Conservation (phyloP, 116 monocot species). For the Zostera marina region DNA sequence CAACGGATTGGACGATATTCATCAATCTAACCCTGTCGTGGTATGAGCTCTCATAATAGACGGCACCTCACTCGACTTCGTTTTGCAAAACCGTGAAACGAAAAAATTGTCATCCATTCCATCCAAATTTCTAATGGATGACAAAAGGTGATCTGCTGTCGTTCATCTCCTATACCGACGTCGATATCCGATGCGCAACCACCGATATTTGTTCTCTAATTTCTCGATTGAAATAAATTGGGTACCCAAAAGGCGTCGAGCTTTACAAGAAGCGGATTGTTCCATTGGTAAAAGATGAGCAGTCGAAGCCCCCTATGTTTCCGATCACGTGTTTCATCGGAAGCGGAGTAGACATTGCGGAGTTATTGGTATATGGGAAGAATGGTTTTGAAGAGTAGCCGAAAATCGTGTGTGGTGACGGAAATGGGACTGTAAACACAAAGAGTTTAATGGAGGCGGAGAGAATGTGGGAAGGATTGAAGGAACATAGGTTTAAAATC, state of each 20-base stretch:
- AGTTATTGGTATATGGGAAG: slow-evolving; percentile 36
- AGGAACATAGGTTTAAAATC: slow-evolving; percentile 26
- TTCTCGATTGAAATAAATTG: slow-evolving; percentile 55
- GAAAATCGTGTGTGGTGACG: too few relatives aligned
- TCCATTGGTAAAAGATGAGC: slow-evolving; percentile 24
- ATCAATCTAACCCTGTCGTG: too few relatives aligned
- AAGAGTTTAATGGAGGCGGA: too few relatives aligned
- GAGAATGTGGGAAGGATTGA: slow-evolving; percentile 26
- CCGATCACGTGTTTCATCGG: slow-evolving; percentile 58
- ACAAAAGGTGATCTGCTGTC: slow-evolving; percentile 37
- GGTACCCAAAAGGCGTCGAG: slow-evolving; percentile 39
- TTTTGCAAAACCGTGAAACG: slow-evolving; percentile 13
- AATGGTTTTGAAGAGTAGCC: slow-evolving; percentile 60
- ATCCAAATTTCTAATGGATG: too few relatives aligned
- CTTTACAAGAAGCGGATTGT: slow-evolving; percentile 32
- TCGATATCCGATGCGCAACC: slow-evolving; percentile 52
- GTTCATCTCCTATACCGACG: slow-evolving; percentile 32
- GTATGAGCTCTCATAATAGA: slow-evolving; percentile 33
- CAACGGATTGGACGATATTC: slow-evolving; percentile 7
- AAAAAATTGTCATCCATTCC: slow-evolving; percentile 24
- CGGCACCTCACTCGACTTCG: slow-evolving; percentile 21
- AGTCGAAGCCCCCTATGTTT: slow-evolving; percentile 30
- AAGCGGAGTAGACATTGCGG: slow-evolving; percentile 46
- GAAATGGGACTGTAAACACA: too few relatives aligned
- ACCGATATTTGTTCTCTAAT: slow-evolving; percentile 60